Evolutionary conservation across 148 eudicot genomes (phyloP).

Genomic region (Chenopodium suecicum): DNA sequence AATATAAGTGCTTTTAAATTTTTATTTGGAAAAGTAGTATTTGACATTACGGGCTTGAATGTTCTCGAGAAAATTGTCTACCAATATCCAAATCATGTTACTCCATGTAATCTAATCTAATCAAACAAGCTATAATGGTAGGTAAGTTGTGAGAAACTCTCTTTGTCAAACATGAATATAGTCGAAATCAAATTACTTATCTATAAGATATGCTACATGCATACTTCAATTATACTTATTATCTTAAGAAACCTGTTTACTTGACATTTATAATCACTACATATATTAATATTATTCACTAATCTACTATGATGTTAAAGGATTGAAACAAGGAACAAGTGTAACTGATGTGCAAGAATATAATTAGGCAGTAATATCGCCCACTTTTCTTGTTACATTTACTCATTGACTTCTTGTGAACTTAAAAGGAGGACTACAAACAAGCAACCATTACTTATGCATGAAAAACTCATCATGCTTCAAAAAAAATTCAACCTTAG

Average conservation of each 20-base stretch:
- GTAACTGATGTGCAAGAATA: conserved; percentile 7
- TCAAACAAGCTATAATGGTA: background rate
- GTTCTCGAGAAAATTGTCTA: background rate
- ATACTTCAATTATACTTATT: background rate
- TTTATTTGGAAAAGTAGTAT: background rate
- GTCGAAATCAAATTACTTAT: background rate
- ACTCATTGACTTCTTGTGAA: conserved; percentile 14
- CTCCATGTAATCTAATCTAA: background rate
- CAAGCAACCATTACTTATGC: conserved; percentile 7
- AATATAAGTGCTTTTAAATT: no score
- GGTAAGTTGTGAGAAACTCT: background rate
- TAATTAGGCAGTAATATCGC: background rate
- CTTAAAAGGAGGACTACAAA: conserved; percentile 2
- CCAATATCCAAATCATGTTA: background rate
- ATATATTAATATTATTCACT: background rate
- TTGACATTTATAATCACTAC: background rate
- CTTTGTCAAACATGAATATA: background rate
- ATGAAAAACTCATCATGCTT: background rate
- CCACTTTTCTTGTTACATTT: conserved; percentile 13
- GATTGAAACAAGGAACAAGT: background rate
- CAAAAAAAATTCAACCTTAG: background rate
- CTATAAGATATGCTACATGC: background rate
- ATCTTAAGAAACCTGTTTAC: background rate
- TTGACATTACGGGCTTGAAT: background rate
- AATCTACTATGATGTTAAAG: background rate